Percentiles rank a stretch among this genome's conserved stretches.
phyloP scores from a whole-genome alignment of 208 protist species.

The Acanthamoeba culbertsoni region DNA sequence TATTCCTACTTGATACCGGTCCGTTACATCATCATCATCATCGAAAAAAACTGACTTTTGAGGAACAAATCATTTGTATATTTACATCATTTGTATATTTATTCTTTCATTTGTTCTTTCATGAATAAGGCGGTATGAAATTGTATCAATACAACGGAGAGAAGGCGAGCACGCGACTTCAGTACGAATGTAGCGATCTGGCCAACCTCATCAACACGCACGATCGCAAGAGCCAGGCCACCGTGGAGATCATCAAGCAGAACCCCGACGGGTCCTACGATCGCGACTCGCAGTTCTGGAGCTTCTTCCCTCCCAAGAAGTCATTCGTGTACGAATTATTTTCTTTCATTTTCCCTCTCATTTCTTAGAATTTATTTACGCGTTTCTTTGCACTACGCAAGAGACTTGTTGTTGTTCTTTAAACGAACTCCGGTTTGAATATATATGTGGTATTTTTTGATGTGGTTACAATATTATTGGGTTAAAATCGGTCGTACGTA shows the following conservation, averaged over 20 bases:
- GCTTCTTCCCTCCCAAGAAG: conserved; percentile 29
- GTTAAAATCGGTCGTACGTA: too few relatives aligned
- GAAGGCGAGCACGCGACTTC: neutral
- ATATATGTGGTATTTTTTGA: too few relatives aligned
- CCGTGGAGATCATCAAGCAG: neutral
- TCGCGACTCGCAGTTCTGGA: neutral
- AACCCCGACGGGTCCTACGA: neutral
- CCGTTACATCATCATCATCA: neutral
- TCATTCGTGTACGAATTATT: neutral
- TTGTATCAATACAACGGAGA: conserved; percentile 10
- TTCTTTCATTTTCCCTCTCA: neutral
- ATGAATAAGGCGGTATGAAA: neutral
- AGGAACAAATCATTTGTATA: too few relatives aligned
- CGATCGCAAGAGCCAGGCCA: conserved; percentile 13
- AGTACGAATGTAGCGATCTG: conserved; percentile 9
- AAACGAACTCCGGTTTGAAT: too few relatives aligned
- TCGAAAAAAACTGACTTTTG: too few relatives aligned
- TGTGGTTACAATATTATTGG: too few relatives aligned
- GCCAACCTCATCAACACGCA: conserved; percentile 28
- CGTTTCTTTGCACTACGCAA: too few relatives aligned
- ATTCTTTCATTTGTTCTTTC: neutral
- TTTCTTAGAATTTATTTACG: neutral
- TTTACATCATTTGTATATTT: too few relatives aligned
- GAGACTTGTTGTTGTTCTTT: too few relatives aligned
- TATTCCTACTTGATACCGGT: conserved; percentile 27